phyloP scores from a whole-genome alignment of 2,329 filamentous ascomycete species.

The Cladophialophora exuberans region DNA sequence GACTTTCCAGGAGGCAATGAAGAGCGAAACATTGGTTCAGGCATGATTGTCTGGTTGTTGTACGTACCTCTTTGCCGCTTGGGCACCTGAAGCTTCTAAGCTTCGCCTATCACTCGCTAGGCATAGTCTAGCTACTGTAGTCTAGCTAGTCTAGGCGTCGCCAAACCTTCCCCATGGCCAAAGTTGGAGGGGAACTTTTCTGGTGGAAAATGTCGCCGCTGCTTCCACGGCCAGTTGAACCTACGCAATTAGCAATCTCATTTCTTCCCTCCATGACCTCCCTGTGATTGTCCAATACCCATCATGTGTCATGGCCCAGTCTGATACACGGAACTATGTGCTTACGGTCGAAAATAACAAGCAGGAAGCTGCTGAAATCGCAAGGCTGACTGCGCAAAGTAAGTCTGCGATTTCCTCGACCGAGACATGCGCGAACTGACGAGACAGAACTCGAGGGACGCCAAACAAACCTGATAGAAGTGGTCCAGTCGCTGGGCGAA shows the following conservation, averaged over 20 bases:
- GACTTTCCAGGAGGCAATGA: not conserved
- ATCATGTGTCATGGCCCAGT: slow-evolving; percentile 40
- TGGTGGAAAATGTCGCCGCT: not conserved
- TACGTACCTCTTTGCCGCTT: too few relatives aligned
- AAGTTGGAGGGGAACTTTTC: not conserved
- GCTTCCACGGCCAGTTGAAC: not conserved
- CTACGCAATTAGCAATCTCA: not conserved
- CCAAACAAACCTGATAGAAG: slow-evolving; percentile 62
- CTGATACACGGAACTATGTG: slow-evolving; percentile 53
- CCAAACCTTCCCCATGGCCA: too few relatives aligned
- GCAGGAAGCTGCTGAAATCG: slow-evolving; percentile 50
- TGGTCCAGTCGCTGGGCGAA: slow-evolving; percentile 67
- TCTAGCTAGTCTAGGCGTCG: too few relatives aligned
- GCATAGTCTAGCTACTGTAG: too few relatives aligned
- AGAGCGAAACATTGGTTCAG: not conserved
- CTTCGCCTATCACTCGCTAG: too few relatives aligned
- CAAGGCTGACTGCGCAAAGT: slow-evolving; percentile 50
- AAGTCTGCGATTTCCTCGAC: slow-evolving; percentile 8
- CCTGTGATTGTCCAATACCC: not conserved
- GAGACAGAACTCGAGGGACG: slow-evolving; percentile 60
- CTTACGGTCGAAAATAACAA: slow-evolving; percentile 52
- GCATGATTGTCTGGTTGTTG: too few relatives aligned
- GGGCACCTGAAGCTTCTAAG: too few relatives aligned
- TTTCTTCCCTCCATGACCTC: not conserved
- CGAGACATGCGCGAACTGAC: slow-evolving; percentile 16